Conservation (phyloP, 75 land plant genomes). For the Azolla pinnata region DNA sequence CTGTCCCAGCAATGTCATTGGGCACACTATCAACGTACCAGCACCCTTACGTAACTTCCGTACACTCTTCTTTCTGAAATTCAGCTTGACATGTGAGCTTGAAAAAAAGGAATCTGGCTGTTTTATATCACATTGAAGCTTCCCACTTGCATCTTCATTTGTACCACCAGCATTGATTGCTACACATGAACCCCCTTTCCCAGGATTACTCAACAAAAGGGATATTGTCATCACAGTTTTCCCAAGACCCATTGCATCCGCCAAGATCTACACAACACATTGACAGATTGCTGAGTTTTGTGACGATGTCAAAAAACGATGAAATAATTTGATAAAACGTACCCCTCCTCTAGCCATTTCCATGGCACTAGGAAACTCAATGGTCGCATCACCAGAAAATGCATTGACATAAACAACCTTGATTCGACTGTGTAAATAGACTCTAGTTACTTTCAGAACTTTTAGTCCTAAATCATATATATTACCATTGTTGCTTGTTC, state of each 20-base stretch:
- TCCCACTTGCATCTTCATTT: background rate
- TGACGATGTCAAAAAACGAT: background rate
- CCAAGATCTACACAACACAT: slow-evolving; percentile 41
- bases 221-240: slow-evolving; percentile 90
- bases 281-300: background rate
- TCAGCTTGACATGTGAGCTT: background rate
- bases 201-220: slow-evolving; percentile 38
- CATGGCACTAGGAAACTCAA: slow-evolving; percentile 58
- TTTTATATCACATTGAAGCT: background rate
- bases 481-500: too few relatives aligned
- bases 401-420: slow-evolving; percentile 59
- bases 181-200: slow-evolving; percentile 29
- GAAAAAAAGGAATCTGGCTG: slow-evolving; percentile 1
- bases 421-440: slow-evolving; percentile 33
- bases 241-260: slow-evolving; percentile 93
- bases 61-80: slow-evolving; percentile 4
- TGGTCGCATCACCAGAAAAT: slow-evolving; percentile 74
- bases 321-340: slow-evolving; percentile 6
- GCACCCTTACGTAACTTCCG: slow-evolving; percentile 40
- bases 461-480: background rate
- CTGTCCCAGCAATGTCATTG: slow-evolving; percentile 85
- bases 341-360: slow-evolving; percentile 79
- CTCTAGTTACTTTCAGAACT: background rate
- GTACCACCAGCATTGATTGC: slow-evolving; percentile 4
- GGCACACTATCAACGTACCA: slow-evolving; percentile 78